Evolutionary conservation across 208 protist genomes (phyloP).

Genomic region (Naegleria lovaniensis): DNA sequence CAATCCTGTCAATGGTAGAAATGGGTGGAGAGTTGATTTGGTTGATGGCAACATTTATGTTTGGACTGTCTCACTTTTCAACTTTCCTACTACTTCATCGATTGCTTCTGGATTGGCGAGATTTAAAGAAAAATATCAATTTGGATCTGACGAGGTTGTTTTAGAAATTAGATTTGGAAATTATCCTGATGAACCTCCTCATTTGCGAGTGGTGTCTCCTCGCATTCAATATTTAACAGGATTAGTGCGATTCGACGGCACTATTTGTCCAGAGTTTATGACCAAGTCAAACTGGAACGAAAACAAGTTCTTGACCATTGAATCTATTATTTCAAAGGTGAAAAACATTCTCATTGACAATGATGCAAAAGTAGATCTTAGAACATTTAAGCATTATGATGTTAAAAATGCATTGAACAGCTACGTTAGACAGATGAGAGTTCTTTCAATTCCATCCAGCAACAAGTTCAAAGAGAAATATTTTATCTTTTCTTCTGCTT

Average conservation of each 20-base stretch:
- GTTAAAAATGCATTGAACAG: not conserved
- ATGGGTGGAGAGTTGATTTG: not conserved
- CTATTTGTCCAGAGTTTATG: not conserved
- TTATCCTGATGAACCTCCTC: constrained; percentile 12
- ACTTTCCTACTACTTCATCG: not conserved
- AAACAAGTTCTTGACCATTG: not conserved
- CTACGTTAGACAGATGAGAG: not conserved
- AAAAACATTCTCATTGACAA: not conserved
- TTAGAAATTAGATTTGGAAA: not conserved
- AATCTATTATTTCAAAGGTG: not conserved
- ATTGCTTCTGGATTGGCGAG: not conserved
- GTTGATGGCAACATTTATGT: not conserved
- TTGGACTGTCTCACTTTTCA: not conserved
- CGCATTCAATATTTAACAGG: not conserved
- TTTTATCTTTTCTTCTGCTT: constrained; percentile 4
- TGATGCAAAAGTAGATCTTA: not conserved
- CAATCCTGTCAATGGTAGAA: not conserved
- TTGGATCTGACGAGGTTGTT: not conserved
- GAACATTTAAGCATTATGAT: not conserved
- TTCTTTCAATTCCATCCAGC: not conserved
- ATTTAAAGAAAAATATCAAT: not conserved
- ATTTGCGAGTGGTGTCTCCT: not conserved
- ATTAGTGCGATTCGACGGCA: not conserved
- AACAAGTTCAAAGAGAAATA: not conserved
- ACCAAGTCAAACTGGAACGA: not conserved